Conservation (phyloP, 768 basidiomycete genomes). For the Kockovaella imperatae region DNA sequence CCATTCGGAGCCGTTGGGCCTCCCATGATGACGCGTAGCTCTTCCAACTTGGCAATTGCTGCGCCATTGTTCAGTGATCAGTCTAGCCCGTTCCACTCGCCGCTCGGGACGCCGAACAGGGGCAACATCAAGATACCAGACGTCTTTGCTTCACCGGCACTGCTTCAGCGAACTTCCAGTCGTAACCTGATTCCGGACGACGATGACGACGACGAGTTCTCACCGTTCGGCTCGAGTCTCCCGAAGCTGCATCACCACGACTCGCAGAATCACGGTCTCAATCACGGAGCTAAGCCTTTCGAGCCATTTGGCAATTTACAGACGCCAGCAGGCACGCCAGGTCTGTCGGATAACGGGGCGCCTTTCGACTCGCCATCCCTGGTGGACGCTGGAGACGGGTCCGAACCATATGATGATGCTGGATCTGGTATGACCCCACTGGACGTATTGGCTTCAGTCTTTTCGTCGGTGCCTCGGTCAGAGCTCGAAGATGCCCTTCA, state of each 20-base stretch:
- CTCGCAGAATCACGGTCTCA: constrained; percentile 55
- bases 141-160: constrained; percentile 53
- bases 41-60: constrained; percentile 73
- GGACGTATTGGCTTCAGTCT: constrained; percentile 88
- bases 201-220: constrained; percentile 47
- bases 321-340: constrained; percentile 17
- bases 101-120: constrained; percentile 32
- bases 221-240: constrained; percentile 47
- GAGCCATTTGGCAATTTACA: constrained; percentile 41
- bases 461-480: constrained; percentile 77
- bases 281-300: constrained; percentile 52
- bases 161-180: constrained; percentile 7
- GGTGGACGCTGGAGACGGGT: constrained; percentile 1
- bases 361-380: constrained; percentile 12
- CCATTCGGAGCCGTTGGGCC: constrained; percentile 30
- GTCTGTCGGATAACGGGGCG: constrained; percentile 15
- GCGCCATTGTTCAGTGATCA: constrained; percentile 73
- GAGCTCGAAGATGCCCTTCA: constrained; percentile 90
- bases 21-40: constrained; percentile 28
- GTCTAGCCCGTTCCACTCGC: constrained; percentile 36
- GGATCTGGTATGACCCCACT: constrained; percentile 83
- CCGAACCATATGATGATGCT: constrained; percentile 15
- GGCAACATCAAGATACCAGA: constrained; percentile 29
- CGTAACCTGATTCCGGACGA: constrained; percentile 53
- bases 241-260: constrained; percentile 58